Evolutionary conservation across 164 flowering plant genomes (phyloP), one percentile per base, ranked within the genome.

Genomic region (Berberis thunbergii): DNA sequence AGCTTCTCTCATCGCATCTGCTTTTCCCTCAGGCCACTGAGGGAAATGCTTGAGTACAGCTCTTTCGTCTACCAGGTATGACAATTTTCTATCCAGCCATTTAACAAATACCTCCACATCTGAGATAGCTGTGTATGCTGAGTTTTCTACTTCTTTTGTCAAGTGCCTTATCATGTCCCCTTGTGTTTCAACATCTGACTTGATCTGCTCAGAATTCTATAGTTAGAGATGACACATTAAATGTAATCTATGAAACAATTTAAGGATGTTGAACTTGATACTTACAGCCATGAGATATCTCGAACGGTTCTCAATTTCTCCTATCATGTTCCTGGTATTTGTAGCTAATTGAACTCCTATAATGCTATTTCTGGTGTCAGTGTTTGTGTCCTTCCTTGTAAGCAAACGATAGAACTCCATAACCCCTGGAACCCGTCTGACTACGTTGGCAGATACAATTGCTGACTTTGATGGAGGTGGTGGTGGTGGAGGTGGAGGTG

Each of bases 261-360:
- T 0, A n/a, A 9, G 39, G 2, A 52, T 39, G 6, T 39, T 44
- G 53, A 59, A 56, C 49, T 38, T 13, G 38, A 45, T 57, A 80
- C 90, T 81, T 77, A 94, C 99, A 43, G 99, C 99, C 43, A 89
- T 81, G 48, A 88, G 77, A 69, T 91, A 78, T 8, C 91, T 62
- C 12, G 99, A 94, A 50, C 99, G 95, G 66, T 94, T 94, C 81
- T 88, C 96, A 63, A 94, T 91, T 67, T 94, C 99, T 38, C 99
- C 99, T 66, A 94, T 91, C 97, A 94, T 89, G 73, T 89, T 88
- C 13, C 92, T 81, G 7, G 99, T 74, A 57, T 78, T 85, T 1
- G 84, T 75, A 7, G 83, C 64, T 3, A 80, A 70, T 65, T 80
- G 79, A 39, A 63, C 46, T 1, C 84, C 98, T 39, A 76, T 41